Evolutionary conservation across 2,329 filamentous ascomycete species (phyloP).

Genomic region (Tolypocladium pustulatum): DNA sequence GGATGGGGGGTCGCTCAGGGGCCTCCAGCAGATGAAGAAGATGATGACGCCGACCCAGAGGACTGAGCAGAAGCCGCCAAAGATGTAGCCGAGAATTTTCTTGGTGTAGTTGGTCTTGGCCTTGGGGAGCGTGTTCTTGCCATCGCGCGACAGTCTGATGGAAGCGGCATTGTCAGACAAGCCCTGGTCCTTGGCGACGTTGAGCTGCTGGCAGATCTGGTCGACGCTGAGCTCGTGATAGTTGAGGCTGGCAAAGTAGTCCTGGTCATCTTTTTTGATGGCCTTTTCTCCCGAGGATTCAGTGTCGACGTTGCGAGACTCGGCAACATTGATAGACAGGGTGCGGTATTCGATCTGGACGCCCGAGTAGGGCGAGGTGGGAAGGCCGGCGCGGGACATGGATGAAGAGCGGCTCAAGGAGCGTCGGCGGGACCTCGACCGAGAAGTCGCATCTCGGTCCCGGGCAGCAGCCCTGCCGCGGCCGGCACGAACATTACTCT

Average conservation of each 20-base stretch:
- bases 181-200: slow-evolving; percentile 21
- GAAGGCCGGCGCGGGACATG: background rate
- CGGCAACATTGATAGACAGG: slow-evolving; percentile 27
- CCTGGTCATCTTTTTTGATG: slow-evolving; percentile 22
- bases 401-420: slow-evolving; percentile 10
- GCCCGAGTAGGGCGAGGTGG: slow-evolving; percentile 21
- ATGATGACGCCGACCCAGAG: slow-evolving; percentile 35
- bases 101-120: slow-evolving; percentile 31
- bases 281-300: slow-evolving; percentile 12
- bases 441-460: slow-evolving; percentile 4
- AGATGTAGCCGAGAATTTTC: slow-evolving; percentile 30
- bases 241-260: slow-evolving; percentile 31
- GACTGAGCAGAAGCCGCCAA: slow-evolving; percentile 36
- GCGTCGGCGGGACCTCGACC: slow-evolving; percentile 11
- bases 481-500: slow-evolving; percentile 8
- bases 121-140: slow-evolving; percentile 28
- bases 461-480: slow-evolving; percentile 7
- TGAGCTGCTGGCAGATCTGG: slow-evolving; percentile 27
- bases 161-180: slow-evolving; percentile 22
- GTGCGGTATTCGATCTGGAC: slow-evolving; percentile 30
- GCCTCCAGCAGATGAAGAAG: slow-evolving; percentile 37
- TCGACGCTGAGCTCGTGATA: slow-evolving; percentile 24
- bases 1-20: slow-evolving; percentile 33
- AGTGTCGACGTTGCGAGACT: slow-evolving; percentile 20
- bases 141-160: slow-evolving; percentile 26